Evolutionary conservation across 2,329 filamentous ascomycete species (phyloP).

Genomic region (Endoconidiophora polonica): DNA sequence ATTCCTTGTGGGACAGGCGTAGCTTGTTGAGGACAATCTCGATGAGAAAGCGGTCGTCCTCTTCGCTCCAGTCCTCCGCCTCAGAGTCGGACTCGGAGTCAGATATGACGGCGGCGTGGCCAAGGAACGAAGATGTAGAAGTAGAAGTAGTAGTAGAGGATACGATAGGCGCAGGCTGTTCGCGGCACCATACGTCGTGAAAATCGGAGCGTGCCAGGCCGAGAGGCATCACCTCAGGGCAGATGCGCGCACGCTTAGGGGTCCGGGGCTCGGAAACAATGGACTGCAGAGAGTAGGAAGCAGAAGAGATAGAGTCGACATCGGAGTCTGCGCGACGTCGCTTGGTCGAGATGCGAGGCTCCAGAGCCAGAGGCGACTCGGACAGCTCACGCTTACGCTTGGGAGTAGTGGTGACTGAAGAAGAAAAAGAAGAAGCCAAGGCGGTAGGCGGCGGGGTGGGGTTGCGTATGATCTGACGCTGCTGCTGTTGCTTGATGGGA

Average conservation of each 20-base stretch:
- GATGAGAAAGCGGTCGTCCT: slow-evolving; percentile 49
- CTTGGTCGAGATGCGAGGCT: slow-evolving; percentile 27
- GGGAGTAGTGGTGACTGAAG: slow-evolving; percentile 37
- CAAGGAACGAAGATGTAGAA: slow-evolving; percentile 21
- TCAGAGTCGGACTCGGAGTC: slow-evolving; percentile 23
- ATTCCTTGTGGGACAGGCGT: slow-evolving; percentile 45
- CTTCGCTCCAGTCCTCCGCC: slow-evolving; percentile 39
- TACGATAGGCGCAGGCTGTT: neutral
- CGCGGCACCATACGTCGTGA: slow-evolving; percentile 22
- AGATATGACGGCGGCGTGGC: slow-evolving; percentile 8
- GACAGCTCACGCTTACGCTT: slow-evolving; percentile 18
- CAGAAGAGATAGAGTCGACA: slow-evolving; percentile 11
- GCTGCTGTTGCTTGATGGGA: slow-evolving; percentile 2
- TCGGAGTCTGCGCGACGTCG: slow-evolving; percentile 28
- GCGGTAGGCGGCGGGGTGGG: slow-evolving; percentile 27
- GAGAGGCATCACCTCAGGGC: slow-evolving; percentile 42
- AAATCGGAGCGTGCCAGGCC: slow-evolving; percentile 43
- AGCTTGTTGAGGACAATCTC: slow-evolving; percentile 52
- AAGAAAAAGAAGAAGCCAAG: slow-evolving; percentile 23
- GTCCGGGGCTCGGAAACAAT: slow-evolving; percentile 27
- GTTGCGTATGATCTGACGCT: slow-evolving; percentile 18
- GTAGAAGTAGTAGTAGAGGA: slow-evolving; percentile 7
- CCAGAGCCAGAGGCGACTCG: slow-evolving; percentile 7
- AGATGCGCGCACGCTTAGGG: slow-evolving; percentile 43
- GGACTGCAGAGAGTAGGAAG: slow-evolving; percentile 12